Evolutionary conservation across 164 flowering plant genomes (phyloP), one percentile per base, ranked within the genome.

Genomic region (Paratinospora sagittata): DNA sequence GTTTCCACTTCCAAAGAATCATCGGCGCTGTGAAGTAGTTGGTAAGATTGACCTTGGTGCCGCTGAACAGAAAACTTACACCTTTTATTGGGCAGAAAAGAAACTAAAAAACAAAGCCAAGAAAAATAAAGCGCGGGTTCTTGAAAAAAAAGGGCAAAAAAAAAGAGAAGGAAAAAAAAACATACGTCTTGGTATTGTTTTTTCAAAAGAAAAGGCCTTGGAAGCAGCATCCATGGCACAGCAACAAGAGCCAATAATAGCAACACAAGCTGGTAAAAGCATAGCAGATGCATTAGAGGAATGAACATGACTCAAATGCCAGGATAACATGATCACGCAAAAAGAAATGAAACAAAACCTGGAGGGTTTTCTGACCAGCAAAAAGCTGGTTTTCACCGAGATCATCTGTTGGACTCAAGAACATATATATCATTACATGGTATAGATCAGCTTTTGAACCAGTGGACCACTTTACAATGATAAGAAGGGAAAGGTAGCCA

Each of bases 211-310:
- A 96, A 90, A 49, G 99, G 99, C 85, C 91, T 96, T 63, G 99
- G 99, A 57, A 96, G 60, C 41, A 96, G 86, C 99, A 96, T 96
- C 97, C 98, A 96, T 45, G 99, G 99, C 26, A 96, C 98, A 77
- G 98, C 78, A 71, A 96, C 86, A 67, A 96, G 79, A 23, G 99
- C 92, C 72, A 90, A 80, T 10, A 88, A 66, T 41, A 96, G 77
- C 37, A 93, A 81, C 63, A 83, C 89, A 69, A 88, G 73, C 99
- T 96, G 88, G 61, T 58, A 71, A 73, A n/a, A 66, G 62, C 17
- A 70, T 37, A 74, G 24, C 64, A 69, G 60, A 60, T 63, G n/a
- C 45, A 64, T 65, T 36, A 71, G 68, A 63, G 66, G 33, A 36
- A 43, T 37, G 39, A 36, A 39, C 63, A 41, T 14, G 33, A 27